Conservation (phyloP, 305 asterid species). For the Fraxinus sp. region DNA sequence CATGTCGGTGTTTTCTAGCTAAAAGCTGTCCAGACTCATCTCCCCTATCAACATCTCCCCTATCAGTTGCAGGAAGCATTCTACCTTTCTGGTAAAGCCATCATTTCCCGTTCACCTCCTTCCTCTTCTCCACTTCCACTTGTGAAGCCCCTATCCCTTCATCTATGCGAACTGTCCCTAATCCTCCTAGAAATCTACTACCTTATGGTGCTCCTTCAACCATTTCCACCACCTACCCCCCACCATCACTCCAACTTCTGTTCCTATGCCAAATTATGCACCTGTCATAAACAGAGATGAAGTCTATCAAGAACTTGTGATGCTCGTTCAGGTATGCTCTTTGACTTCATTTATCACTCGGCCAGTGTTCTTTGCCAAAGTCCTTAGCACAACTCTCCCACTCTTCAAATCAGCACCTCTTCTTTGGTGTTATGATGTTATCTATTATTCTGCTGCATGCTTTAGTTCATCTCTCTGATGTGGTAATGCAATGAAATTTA, state of each 20-base stretch:
- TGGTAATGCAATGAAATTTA: background rate
- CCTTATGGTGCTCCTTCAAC: too few relatives aligned
- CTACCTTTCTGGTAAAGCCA: background rate
- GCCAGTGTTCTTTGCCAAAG: background rate
- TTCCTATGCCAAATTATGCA: slow-evolving; percentile 39
- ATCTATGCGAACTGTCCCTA: background rate
- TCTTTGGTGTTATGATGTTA: slow-evolving; percentile 1
- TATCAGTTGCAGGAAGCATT: background rate
- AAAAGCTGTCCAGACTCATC: background rate
- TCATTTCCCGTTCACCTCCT: background rate
- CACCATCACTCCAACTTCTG: slow-evolving; percentile 64
- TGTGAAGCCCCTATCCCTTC: background rate
- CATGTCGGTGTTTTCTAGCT: background rate
- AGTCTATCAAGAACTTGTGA: slow-evolving; percentile 63
- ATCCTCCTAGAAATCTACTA: slow-evolving; percentile 15
- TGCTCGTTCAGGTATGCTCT: slow-evolving; percentile 66
- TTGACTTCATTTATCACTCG: slow-evolving; percentile 4
- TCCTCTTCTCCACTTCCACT: background rate
- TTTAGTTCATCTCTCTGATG: background rate
- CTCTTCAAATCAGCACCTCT: background rate
- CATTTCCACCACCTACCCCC: too few relatives aligned
- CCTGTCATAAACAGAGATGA: slow-evolving; percentile 58
- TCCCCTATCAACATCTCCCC: background rate
- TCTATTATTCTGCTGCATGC: background rate
- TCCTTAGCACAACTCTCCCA: background rate